Percentiles rank a stretch among this genome's conserved stretches.
Conservation (phyloP, 2,329 filamentous ascomycete genomes). For the Sclerotinia borealis region DNA sequence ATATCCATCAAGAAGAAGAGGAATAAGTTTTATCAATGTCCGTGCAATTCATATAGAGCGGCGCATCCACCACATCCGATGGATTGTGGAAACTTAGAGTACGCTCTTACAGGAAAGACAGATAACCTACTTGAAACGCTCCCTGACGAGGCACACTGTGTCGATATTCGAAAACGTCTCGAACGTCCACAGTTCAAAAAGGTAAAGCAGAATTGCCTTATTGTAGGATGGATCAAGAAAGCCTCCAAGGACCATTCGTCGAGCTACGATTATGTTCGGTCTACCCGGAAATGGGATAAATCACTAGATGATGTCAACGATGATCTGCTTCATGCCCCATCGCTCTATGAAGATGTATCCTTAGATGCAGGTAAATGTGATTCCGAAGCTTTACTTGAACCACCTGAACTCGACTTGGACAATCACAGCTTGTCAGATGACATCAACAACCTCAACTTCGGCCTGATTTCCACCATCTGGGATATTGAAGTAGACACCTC, state of each 20-base stretch:
- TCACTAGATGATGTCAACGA: not conserved
- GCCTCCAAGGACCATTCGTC: not conserved
- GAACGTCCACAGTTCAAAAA: not conserved
- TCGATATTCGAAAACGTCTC: not conserved
- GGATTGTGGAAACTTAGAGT: not conserved
- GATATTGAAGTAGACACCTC: not conserved
- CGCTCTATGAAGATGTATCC: not conserved
- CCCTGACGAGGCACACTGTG: not conserved
- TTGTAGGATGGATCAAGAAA: not conserved
- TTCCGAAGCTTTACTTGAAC: not conserved
- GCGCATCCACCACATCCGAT: not conserved
- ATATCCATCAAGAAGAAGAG: not conserved
- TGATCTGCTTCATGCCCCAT: not conserved
- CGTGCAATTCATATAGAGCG: not conserved
- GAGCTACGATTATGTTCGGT: not conserved
- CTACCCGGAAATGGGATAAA: accelerated
- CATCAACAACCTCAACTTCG: not conserved
- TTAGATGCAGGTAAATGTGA: not conserved
- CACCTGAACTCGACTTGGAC: not conserved
- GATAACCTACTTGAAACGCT: not conserved
- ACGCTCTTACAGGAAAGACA: not conserved
- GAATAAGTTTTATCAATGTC: not conserved
- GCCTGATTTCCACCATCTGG: not conserved
- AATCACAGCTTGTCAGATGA: not conserved
- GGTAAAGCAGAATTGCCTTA: not conserved